Percentiles rank a stretch among this genome's conserved stretches.
These are phyloP conservation scores for Globisporangium solare DNA, from an alignment of 352 stramenopile species.

Conservation along the genomic window DNA sequence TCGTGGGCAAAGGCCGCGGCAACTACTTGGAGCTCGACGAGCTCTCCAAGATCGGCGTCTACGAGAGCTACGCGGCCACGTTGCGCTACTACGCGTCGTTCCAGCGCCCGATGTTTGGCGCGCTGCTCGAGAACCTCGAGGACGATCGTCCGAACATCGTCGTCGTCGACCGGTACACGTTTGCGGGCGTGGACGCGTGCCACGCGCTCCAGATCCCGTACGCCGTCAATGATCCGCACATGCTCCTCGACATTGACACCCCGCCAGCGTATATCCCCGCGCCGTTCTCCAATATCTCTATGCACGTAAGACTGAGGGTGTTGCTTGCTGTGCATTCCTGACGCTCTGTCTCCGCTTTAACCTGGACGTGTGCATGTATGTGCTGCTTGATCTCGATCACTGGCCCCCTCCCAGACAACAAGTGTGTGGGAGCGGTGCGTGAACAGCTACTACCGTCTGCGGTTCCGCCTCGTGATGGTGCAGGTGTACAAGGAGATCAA, in stretches of 20 bases:
- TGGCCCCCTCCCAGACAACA: constrained; percentile 51
- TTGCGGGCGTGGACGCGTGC: constrained; percentile 69
- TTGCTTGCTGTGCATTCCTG: not conserved
- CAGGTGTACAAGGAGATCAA: constrained; percentile 66
- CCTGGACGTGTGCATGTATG: constrained; percentile 1
- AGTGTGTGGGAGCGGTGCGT: constrained; percentile 76
- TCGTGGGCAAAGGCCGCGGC: constrained; percentile 34
- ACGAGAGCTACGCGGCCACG: constrained; percentile 61
- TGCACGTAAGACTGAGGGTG: constrained; percentile 34
- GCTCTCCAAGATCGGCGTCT: constrained; percentile 36
- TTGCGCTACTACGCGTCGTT: constrained; percentile 77
- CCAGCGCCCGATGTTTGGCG: constrained; percentile 64
- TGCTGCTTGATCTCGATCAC: not conserved
- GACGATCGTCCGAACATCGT: constrained; percentile 65
- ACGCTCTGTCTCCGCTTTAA: not conserved
- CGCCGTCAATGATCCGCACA: constrained; percentile 74
- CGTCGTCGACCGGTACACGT: constrained; percentile 78
- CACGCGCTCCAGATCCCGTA: constrained; percentile 65
- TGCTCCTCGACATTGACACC: constrained; percentile 83
- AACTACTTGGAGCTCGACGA: constrained; percentile 25
- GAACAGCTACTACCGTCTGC: constrained; percentile 73
- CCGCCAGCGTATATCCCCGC: constrained; percentile 73
- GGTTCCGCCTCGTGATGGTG: constrained; percentile 63
- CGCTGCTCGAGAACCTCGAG: constrained; percentile 55
- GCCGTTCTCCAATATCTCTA: constrained; percentile 80